These are phyloP conservation scores for Penicillium soppii DNA, from an alignment of 495 filamentous ascomycete genomes.

Conservation along the genomic window DNA sequence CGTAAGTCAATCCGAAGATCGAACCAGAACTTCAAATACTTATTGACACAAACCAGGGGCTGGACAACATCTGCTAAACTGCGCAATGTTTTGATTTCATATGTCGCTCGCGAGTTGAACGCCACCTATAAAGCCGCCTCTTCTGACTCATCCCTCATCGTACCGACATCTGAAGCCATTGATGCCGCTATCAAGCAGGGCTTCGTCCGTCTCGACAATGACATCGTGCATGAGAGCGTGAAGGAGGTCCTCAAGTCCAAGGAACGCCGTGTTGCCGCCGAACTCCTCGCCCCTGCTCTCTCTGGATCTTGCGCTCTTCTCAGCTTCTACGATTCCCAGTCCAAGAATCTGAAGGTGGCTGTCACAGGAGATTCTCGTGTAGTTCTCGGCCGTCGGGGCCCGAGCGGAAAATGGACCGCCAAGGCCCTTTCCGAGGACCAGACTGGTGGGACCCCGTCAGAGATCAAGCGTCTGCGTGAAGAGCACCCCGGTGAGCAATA, in stretches of 20 bases:
- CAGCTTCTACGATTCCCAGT: slow-evolving; percentile 88
- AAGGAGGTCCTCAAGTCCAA: slow-evolving; percentile 84
- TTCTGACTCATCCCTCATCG: slow-evolving; percentile 54
- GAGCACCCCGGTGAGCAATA: slow-evolving; percentile 86
- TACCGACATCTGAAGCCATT: slow-evolving; percentile 69
- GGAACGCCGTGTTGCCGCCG: slow-evolving; percentile 81
- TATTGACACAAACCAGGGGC: slow-evolving; percentile 54
- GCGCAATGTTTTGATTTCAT: slow-evolving; percentile 85
- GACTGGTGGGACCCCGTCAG: slow-evolving; percentile 80
- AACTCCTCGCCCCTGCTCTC: slow-evolving; percentile 86
- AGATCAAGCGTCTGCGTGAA: slow-evolving; percentile 75
- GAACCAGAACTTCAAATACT: slow-evolving; percentile 2
- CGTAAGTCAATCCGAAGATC: slow-evolving; percentile 50
- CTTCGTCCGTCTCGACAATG: slow-evolving; percentile 84
- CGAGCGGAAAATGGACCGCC: slow-evolving; percentile 89
- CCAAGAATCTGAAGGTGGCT: slow-evolving; percentile 82
- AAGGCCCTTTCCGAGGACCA: slow-evolving; percentile 88
- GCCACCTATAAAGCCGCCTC: slow-evolving; percentile 78
- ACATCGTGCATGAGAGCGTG: slow-evolving; percentile 88
- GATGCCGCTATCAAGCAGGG: slow-evolving; percentile 91
- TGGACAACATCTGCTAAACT: slow-evolving; percentile 99
- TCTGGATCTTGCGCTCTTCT: slow-evolving; percentile 95
- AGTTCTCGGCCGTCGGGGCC: slow-evolving; percentile 76
- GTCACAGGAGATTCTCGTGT: slow-evolving; percentile 94
- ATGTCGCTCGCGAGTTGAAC: slow-evolving; percentile 93